Percentiles rank a stretch among this genome's conserved stretches.
Evolutionary conservation across 2,329 filamentous ascomycete genomes (phyloP).

Genomic region (Sordariomycetes sp.): DNA sequence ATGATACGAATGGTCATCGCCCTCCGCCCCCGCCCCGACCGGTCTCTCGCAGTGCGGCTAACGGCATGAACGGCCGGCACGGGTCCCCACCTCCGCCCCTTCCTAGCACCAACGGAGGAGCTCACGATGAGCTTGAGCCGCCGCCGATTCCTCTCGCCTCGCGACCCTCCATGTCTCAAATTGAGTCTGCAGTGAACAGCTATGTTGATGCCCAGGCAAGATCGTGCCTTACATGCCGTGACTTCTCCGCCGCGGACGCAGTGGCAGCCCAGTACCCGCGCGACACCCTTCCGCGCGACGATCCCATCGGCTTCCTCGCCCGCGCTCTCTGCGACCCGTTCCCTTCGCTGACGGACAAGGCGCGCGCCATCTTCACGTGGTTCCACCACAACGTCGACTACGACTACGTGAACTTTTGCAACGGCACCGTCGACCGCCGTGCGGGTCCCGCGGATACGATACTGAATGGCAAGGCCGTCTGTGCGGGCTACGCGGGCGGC

Average conservation of each 20-base stretch:
- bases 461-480: conserved; percentile 69
- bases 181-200: conserved; percentile 27
- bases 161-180: conserved; percentile 36
- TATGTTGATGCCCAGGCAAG: conserved; percentile 13
- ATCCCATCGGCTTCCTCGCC: conserved; percentile 63
- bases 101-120: neutral
- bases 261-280: conserved; percentile 69
- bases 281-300: conserved; percentile 49
- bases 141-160: conserved; percentile 39
- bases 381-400: conserved; percentile 88
- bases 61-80: neutral
- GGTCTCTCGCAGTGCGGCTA: conserved; percentile 10
- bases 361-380: conserved; percentile 88
- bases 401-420: conserved; percentile 69
- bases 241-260: conserved; percentile 71
- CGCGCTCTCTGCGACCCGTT: conserved; percentile 69
- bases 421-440: conserved; percentile 44
- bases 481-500: conserved; percentile 77
- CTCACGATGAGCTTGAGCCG: conserved; percentile 20
- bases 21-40: conserved; percentile 12
- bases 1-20: conserved; percentile 10
- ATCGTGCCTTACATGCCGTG: conserved; percentile 68
- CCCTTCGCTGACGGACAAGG: conserved; percentile 75
- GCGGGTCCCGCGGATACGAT: conserved; percentile 63
- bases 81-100: neutral